Conservation (phyloP, 1,284 basidiomycete genomes). For the Irpex sp. region DNA sequence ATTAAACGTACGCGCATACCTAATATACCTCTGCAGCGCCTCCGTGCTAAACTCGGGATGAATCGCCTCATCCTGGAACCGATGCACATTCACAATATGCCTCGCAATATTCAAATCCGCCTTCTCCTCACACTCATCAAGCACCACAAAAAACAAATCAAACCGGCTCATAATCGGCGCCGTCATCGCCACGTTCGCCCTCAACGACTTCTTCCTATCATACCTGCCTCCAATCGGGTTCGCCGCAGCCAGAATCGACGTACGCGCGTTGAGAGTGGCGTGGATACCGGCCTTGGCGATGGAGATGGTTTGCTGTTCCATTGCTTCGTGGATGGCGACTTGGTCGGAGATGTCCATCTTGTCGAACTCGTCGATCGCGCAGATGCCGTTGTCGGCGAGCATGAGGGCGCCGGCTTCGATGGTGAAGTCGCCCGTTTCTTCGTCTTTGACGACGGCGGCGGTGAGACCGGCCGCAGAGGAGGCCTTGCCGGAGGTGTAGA, state of each 20-base stretch:
- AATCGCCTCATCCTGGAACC: slow-evolving; percentile 93
- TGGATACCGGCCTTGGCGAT: slow-evolving; percentile 99
- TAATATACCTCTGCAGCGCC: slow-evolving; percentile 93
- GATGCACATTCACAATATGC: slow-evolving; percentile 98
- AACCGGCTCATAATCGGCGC: slow-evolving; percentile 99
- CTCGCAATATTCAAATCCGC: slow-evolving; percentile 92
- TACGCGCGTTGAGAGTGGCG: slow-evolving; percentile 96
- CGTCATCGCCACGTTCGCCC: slow-evolving; percentile 98
- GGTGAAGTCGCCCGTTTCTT: slow-evolving; percentile 99
- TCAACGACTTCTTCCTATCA: slow-evolving; percentile 90
- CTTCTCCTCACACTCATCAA: slow-evolving; percentile 95
- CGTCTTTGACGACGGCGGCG: slow-evolving; percentile 96
- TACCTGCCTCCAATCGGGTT: slow-evolving; percentile 97
- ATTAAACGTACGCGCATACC: slow-evolving; percentile 94
- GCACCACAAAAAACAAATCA: slow-evolving; percentile 97
- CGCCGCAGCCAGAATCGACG: slow-evolving; percentile 96
- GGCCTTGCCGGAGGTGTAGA: slow-evolving; percentile 99
- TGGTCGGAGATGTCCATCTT: slow-evolving; percentile 99
- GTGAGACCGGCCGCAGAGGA: slow-evolving; percentile 99
- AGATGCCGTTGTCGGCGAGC: slow-evolving; percentile 99
- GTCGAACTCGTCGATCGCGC: slow-evolving; percentile 99
- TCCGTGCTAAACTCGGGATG: slow-evolving; percentile 97
- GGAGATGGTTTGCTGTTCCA: slow-evolving; percentile 99
- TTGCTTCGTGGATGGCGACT: slow-evolving; percentile 99
- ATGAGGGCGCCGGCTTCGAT: slow-evolving; percentile 99